Evolutionary conservation across 116 monocot species (phyloP), one percentile per base, ranked within the genome.

Genomic region (Dioscorea cayenensis): DNA sequence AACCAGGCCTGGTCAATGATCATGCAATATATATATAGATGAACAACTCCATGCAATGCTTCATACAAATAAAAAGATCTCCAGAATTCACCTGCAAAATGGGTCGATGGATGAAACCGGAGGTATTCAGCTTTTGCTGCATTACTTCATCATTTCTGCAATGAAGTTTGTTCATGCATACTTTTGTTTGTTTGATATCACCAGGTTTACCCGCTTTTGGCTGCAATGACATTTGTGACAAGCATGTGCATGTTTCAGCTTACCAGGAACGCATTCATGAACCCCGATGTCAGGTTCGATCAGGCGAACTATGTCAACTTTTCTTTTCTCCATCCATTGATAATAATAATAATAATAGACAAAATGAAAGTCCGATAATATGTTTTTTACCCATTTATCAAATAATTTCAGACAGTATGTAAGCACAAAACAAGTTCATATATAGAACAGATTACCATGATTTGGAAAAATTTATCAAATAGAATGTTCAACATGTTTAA

Each of bases 261-360:
- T 2, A 72, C 78, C 4, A 63, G 83, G 32, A 83, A 83, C 5
- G 51, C 75, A 14, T 65, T 83, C 68, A 27, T 79, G 75, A 83
- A 83, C 29, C 83, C 83, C 65, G 78, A 83, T 72, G 78, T 83
- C 78, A 83, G 83, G 83, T 83, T 19, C 1, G 14, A 60, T 43
- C 6, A 10, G 43, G 3, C 43, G 12, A 43, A 10, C 43, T 8
- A 0, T 43, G 43, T 43, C 7, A 60, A 6, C 14, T 60, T 10
- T 60, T 23, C n/a, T 19, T 43, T 67, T n/a, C 14, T 28, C 4
- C n/a, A 25, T 64, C 2, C 28, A 28, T 32, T 2, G 32, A 32
- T 32, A 32, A 32, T 32, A 32, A 32, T 32, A 32, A 32, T 32
- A 32, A 2, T 1, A 3, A 3, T 3, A 32, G 32, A 32, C 32